These are phyloP conservation scores for Pistacia vera DNA, from an alignment of 345 rosid species.

Conservation along the genomic window DNA sequence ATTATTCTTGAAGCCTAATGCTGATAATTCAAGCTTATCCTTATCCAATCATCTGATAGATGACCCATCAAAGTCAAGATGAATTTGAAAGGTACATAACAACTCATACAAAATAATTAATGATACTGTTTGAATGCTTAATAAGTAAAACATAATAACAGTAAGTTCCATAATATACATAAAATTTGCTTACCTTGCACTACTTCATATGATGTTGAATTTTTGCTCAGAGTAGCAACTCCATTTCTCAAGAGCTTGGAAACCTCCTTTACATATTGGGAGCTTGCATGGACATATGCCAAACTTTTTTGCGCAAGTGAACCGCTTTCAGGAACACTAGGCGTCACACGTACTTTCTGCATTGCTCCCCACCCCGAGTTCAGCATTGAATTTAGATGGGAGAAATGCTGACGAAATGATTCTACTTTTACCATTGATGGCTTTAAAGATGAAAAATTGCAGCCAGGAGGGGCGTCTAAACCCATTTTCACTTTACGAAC, in stretches of 20 bases:
- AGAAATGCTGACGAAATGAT: constrained; percentile 51
- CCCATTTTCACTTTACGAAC: constrained; percentile 85
- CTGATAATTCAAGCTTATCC: constrained; percentile 3
- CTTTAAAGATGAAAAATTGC: constrained; percentile 61
- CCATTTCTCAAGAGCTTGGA: constrained; percentile 77
- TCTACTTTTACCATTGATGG: constrained; percentile 56
- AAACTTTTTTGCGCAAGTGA: constrained; percentile 80
- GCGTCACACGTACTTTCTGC: constrained; percentile 55
- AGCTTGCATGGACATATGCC: constrained; percentile 82
- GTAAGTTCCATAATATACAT: neutral
- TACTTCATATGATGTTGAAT: constrained; percentile 70
- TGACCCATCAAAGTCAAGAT: neutral
- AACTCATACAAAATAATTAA: neutral
- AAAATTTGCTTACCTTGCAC: constrained; percentile 64
- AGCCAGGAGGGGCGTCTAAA: constrained; percentile 72
- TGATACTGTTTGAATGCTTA: neutral
- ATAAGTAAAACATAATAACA: neutral
- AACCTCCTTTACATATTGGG: constrained; percentile 83
- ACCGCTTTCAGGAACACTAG: constrained; percentile 60
- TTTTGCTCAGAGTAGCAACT: constrained; percentile 60
- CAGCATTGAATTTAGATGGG: constrained; percentile 54
- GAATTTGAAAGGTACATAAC: neutral
- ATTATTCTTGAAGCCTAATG: neutral
- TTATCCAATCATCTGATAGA: neutral
- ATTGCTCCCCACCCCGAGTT: constrained; percentile 74